A percentile compares a stretch with the other conserved stretches of the same genome.
Evolutionary conservation across 2,329 filamentous ascomycete species (phyloP).

Genomic region (Exserohilum rostratum): DNA sequence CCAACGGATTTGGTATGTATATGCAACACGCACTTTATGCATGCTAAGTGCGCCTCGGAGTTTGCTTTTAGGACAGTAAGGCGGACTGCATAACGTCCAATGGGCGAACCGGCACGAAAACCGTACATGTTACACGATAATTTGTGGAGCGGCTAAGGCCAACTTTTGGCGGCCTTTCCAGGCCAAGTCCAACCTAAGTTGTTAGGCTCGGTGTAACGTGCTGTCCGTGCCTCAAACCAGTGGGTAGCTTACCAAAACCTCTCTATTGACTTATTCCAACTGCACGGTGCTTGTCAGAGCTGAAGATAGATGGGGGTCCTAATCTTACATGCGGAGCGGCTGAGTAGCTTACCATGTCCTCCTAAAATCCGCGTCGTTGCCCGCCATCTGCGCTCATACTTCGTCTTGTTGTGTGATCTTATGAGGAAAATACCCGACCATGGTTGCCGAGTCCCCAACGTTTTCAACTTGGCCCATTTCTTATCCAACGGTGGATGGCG

Average conservation of each 20-base stretch:
- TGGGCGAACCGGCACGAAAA: neutral
- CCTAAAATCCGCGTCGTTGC: neutral
- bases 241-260: neutral
- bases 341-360: neutral
- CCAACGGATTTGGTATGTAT: neutral
- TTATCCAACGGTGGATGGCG: too few species aligned
- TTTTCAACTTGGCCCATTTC: too few species aligned
- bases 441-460: too few species aligned
- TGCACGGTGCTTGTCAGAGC: neutral
- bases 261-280: neutral
- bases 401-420: neutral
- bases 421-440: too few species aligned
- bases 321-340: neutral
- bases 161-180: too few species aligned
- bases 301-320: neutral
- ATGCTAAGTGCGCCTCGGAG: neutral
- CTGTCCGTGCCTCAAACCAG: neutral
- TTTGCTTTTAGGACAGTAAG: neutral
- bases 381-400: neutral
- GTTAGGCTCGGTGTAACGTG: neutral
- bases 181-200: neutral
- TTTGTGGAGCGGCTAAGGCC: too few species aligned
- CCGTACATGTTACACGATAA: neutral
- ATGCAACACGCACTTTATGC: neutral
- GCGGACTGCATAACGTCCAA: neutral